These are phyloP conservation scores for Podochytrium sp. DNA, from an alignment of 192 early-diverging fungal genomes.

Conservation along the genomic window DNA sequence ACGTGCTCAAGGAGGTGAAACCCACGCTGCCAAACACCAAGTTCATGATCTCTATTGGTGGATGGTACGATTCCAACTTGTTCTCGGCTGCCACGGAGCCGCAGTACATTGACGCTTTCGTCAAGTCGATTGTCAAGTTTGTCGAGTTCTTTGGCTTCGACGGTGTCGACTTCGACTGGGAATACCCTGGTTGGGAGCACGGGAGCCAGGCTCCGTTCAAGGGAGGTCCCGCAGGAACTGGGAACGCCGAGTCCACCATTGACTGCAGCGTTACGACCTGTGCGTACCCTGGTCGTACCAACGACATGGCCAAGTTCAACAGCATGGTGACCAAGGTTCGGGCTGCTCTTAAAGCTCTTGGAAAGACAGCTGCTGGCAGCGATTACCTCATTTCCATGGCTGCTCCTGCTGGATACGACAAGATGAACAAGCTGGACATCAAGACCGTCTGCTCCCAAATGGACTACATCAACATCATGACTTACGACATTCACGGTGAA, in stretches of 20 bases:
- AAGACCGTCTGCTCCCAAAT: conserved; percentile 26
- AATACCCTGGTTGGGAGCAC: conserved; percentile 44
- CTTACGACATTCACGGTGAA: conserved; percentile 41
- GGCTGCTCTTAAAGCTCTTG: conserved; percentile 1
- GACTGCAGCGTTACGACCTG: conserved; percentile 31
- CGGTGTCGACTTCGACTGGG: conserved; percentile 48
- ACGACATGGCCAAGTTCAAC: conserved; percentile 27
- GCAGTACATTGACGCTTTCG: conserved; percentile 33
- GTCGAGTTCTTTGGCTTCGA: conserved; percentile 39
- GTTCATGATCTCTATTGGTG: conserved; percentile 39
- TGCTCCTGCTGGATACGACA: conserved; percentile 38
- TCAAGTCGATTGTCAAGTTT: conserved; percentile 30
- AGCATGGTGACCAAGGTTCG: conserved; percentile 22
- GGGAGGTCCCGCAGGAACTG: conserved; percentile 20
- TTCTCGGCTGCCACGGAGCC: conserved; percentile 33
- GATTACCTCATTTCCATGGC: conserved; percentile 37
- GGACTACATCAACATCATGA: conserved; percentile 39
- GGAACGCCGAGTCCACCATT: conserved; percentile 25
- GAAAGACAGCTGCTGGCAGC: conserved; percentile 1
- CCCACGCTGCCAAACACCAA: not conserved
- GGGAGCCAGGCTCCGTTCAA: conserved; percentile 34
- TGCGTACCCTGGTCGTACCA: conserved; percentile 25
- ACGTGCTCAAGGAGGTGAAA: conserved; percentile 18
- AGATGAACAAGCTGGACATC: conserved; percentile 37
- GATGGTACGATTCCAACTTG: conserved; percentile 43